phyloP scores from a whole-genome alignment of 129 eudicot species.

The Calendula officinalis region DNA sequence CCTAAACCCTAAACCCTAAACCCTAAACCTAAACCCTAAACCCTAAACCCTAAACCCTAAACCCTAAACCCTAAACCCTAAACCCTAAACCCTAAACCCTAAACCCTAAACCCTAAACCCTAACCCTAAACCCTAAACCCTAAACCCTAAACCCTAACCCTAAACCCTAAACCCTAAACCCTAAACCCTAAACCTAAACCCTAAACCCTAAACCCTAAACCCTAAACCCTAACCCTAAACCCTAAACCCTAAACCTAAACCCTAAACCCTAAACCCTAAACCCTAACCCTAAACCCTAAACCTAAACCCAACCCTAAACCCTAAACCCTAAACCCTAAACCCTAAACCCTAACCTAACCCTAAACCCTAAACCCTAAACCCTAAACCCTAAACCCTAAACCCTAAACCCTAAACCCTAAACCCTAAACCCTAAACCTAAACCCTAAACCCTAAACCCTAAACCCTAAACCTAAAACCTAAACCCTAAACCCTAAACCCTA shows the following conservation, averaged over 20 bases:
- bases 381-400: neutral
- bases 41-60: neutral
- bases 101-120: constrained; percentile 5
- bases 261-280: constrained; percentile 7
- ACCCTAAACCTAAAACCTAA: neutral
- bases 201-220: constrained; percentile 5
- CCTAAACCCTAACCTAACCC: neutral
- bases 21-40: neutral
- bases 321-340: neutral
- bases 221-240: constrained; percentile 5
- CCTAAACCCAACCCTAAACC: neutral
- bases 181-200: constrained; percentile 9
- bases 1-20: neutral
- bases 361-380: constrained; percentile 1
- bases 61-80: constrained; percentile 7
- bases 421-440: neutral
- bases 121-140: constrained; percentile 11
- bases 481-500: neutral
- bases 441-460: neutral
- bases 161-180: constrained; percentile 9
- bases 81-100: constrained; percentile 5
- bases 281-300: constrained; percentile 10
- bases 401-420: neutral
- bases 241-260: too few relatives aligned
- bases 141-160: constrained; percentile 3